A percentile compares a stretch with the other conserved stretches of the same genome.
These are phyloP conservation scores for Aspergillus versicolor DNA, from an alignment of 2,329 filamentous ascomycete species.

Conservation along the genomic window DNA sequence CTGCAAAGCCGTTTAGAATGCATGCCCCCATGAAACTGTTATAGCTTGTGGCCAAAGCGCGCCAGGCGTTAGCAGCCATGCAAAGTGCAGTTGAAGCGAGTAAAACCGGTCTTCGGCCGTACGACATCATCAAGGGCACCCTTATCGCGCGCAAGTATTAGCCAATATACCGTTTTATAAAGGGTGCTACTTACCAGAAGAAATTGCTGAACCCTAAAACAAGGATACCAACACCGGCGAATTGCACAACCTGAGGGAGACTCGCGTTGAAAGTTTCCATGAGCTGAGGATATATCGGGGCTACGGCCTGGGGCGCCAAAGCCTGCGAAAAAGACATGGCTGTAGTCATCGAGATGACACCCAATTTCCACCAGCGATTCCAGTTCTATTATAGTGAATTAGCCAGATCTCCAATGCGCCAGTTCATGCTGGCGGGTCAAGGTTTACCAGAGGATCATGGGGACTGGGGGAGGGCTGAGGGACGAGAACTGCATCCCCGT, in stretches of 20 bases:
- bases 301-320: slow-evolving; percentile 55
- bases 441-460: slow-evolving; percentile 45
- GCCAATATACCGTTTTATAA: no score
- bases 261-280: slow-evolving; percentile 56
- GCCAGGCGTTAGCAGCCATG: slow-evolving; percentile 57
- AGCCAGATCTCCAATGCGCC: no score
- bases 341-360: slow-evolving; percentile 48
- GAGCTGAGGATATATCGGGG: slow-evolving; percentile 60
- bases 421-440: background rate
- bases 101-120: slow-evolving; percentile 56
- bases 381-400: slow-evolving; percentile 40
- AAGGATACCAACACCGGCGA: slow-evolving; percentile 58
- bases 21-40: slow-evolving; percentile 64
- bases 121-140: slow-evolving; percentile 27
- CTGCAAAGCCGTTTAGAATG: slow-evolving; percentile 61
- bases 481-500: slow-evolving; percentile 47
- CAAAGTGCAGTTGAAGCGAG: slow-evolving; percentile 56
- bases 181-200: slow-evolving; percentile 48
- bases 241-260: slow-evolving; percentile 55
- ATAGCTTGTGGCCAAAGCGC: slow-evolving; percentile 58
- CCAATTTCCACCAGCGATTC: slow-evolving; percentile 49
- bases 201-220: slow-evolving; percentile 62
- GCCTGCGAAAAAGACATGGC: slow-evolving; percentile 54
- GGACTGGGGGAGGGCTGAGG: slow-evolving; percentile 51
- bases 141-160: no score